Evolutionary conservation across 2,329 filamentous ascomycete genomes (phyloP).

Genomic region (Podosphaera aphanis): DNA sequence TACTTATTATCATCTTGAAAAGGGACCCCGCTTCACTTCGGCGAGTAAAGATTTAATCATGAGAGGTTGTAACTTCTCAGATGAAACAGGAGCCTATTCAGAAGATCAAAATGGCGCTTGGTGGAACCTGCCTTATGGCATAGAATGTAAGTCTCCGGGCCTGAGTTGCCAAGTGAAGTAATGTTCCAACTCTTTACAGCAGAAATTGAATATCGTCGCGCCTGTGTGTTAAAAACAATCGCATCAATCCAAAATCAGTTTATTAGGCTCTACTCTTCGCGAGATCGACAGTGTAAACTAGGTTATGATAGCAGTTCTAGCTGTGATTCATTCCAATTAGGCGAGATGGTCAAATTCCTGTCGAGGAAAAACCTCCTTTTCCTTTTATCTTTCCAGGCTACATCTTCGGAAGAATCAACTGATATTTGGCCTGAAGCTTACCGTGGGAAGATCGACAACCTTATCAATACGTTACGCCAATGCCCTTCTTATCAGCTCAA

Average conservation of each 20-base stretch:
- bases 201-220: constrained; percentile 41
- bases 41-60: constrained; percentile 43
- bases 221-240: constrained; percentile 43
- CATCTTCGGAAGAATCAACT: constrained; percentile 18
- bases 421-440: constrained; percentile 20
- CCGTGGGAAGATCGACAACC: constrained; percentile 33
- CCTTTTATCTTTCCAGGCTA: constrained; percentile 30
- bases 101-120: constrained; percentile 26
- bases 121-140: constrained; percentile 47
- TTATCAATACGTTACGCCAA: constrained; percentile 38
- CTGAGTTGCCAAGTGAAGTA: not conserved
- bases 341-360: constrained; percentile 55
- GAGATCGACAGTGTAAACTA: constrained; percentile 44
- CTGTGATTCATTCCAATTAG: constrained; percentile 58
- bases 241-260: constrained; percentile 48
- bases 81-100: constrained; percentile 10
- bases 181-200: constrained; percentile 19
- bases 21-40: constrained; percentile 33
- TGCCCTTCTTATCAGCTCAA: constrained; percentile 53
- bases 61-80: constrained; percentile 30
- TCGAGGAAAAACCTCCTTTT: constrained; percentile 34
- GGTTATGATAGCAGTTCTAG: constrained; percentile 50
- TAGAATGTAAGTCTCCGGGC: constrained; percentile 24
- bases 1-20: constrained; percentile 39
- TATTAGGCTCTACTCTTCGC: constrained; percentile 40